Evolutionary conservation across 2,329 filamentous ascomycete species (phyloP), one percentile per base, ranked within the genome.

Genomic region (Claviceps cyperi): DNA sequence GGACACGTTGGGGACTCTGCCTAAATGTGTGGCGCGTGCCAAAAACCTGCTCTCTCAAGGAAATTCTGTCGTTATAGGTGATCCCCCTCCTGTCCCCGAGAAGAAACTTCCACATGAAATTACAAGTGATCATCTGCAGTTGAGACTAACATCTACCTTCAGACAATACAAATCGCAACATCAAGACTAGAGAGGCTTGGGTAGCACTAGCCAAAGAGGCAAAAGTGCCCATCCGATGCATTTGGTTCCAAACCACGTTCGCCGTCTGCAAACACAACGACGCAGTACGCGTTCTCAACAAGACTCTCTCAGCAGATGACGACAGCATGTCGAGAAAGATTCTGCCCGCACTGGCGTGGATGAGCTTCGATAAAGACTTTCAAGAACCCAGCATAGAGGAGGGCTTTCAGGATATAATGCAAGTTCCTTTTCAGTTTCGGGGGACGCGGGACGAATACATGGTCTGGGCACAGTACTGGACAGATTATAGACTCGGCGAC

Each of bases 141-240:
- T 11, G 45, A 5, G 22, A 15, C 35, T 46, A 32, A 22, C 6
- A 37, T n/a, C 5, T 15, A 11, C 37, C 43, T 14, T 9, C 47
- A 92, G 92, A 98, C 66, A 97, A 95, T 64, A 97, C 92, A n/a
- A 98, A 98, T 63, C 80, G 90, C 32, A 85, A 94, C 66, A 64
- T 73, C 11, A 83, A 86, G 48, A 87, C 83, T 22, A 77, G 92
- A 55, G 75, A 76, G n/a, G 69, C 85, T 53, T 97, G 91, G 91
- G 67, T 87, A 35, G 70, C 78, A 24, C 67, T 97, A 32, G 89
- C 89, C 17, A 76, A 74, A 55, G 83, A 83, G 58, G 69, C 80
- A 59, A 71, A 77, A 4, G 73, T 94, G 2, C 83, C 86, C 2
- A 84, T 95, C 57, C 84, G 91, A 45, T 94, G 91, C 61, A 73